Evolutionary conservation across 495 filamentous ascomycete genomes (phyloP).

Genomic region (Aspergillus sclerotioniger): DNA sequence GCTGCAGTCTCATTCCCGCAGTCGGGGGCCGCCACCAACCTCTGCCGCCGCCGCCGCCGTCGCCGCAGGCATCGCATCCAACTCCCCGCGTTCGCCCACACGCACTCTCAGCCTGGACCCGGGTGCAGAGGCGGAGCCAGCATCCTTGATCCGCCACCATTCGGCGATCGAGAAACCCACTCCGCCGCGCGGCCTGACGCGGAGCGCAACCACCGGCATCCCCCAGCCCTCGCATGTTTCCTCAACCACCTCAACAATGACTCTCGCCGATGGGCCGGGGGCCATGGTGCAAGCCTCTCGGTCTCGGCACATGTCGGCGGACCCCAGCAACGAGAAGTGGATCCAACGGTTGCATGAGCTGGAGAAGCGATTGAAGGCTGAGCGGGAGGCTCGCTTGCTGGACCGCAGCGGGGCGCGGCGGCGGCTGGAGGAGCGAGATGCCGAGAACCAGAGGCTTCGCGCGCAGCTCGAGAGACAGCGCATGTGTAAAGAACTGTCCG

Average conservation of each 20-base stretch:
- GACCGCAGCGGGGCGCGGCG: conserved; percentile 81
- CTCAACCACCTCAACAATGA: conserved; percentile 32
- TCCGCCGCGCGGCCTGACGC: conserved; percentile 22
- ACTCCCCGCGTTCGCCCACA: conserved; percentile 26
- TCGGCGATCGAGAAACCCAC: conserved; percentile 34
- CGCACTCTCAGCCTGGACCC: conserved; percentile 13
- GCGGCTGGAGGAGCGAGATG: conserved; percentile 77
- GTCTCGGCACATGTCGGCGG: conserved; percentile 25
- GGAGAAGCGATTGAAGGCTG: conserved; percentile 83
- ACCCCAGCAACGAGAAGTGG: conserved; percentile 68
- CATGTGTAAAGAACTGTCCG: conserved; percentile 37
- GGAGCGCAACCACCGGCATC: conserved; percentile 33
- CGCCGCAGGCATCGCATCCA: conserved; percentile 26
- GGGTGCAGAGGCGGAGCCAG: conserved; percentile 28
- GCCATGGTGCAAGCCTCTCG: conserved; percentile 34
- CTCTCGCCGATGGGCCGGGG: conserved; percentile 31
- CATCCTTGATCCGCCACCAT: conserved; percentile 51
- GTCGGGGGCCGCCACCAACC: conserved; percentile 21
- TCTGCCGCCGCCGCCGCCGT: conserved; percentile 23
- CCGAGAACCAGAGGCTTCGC: conserved; percentile 72
- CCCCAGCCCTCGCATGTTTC: conserved; percentile 38
- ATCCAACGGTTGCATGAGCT: conserved; percentile 80
- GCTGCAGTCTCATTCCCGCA: conserved; percentile 54
- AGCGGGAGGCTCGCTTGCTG: conserved; percentile 80
- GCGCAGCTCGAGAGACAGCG: conserved; percentile 67